Evolutionary conservation across 805 yeast genomes (phyloP).

Genomic region (Suhomyces canberraensis): DNA sequence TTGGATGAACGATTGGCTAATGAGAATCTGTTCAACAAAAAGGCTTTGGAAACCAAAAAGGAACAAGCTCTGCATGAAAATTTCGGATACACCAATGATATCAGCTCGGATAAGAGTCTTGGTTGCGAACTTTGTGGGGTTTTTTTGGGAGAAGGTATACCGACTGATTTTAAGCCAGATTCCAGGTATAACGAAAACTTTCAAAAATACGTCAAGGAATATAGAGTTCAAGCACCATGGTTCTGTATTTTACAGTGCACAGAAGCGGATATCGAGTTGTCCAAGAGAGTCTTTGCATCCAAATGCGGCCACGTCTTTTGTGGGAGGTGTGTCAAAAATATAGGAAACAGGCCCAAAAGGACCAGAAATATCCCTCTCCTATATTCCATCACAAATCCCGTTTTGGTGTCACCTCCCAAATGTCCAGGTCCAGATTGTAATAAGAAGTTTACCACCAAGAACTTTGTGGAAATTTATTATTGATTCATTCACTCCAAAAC

Average conservation of each 20-base stretch:
- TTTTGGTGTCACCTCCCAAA: conserved; percentile 49
- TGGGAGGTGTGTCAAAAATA: conserved; percentile 75
- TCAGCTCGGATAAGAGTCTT: conserved; percentile 15
- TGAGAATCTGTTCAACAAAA: conserved; percentile 30
- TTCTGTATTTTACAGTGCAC: conserved; percentile 51
- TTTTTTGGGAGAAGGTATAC: conserved; percentile 70
- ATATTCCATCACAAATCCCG: conserved; percentile 31
- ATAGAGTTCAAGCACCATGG: conserved; percentile 60
- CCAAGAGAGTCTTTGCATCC: conserved; percentile 62
- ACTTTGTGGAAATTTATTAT: conserved; percentile 52
- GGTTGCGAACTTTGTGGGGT: conserved; percentile 68
- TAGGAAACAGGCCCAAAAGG: conserved; percentile 44
- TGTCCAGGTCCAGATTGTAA: conserved; percentile 58
- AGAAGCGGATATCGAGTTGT: conserved; percentile 54
- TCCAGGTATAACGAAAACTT: conserved; percentile 25
- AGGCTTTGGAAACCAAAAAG: conserved; percentile 27
- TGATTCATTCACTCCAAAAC: too few species aligned
- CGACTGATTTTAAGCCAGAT: conserved; percentile 44
- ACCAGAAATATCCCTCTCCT: conserved; percentile 15
- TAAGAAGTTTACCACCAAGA: conserved; percentile 37
- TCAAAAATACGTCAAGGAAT: conserved; percentile 21
- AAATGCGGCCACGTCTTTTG: conserved; percentile 84
- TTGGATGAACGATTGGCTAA: conserved; percentile 29
- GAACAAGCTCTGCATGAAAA: conserved; percentile 20
- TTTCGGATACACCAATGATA: conserved; percentile 30